These are phyloP conservation scores for Rhodotorula paludigena DNA, from an alignment of 768 basidiomycete species.

Conservation along the genomic window DNA sequence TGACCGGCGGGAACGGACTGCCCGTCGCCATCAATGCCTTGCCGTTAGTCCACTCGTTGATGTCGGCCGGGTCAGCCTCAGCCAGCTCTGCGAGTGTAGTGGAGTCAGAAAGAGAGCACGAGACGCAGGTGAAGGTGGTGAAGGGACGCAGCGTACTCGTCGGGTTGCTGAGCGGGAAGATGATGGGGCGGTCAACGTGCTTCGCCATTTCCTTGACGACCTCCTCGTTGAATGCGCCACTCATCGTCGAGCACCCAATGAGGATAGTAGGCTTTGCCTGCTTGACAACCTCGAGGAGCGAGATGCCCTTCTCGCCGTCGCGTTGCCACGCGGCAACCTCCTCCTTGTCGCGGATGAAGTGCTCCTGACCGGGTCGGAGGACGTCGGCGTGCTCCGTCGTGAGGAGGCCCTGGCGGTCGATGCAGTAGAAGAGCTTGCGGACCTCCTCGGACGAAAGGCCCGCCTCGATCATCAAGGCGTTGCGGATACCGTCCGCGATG, in stretches of 20 bases:
- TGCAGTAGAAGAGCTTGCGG: constrained; percentile 42
- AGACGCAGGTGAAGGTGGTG: neutral
- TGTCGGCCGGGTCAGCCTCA: constrained; percentile 65
- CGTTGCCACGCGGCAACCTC: constrained; percentile 41
- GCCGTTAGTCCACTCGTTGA: constrained; percentile 72
- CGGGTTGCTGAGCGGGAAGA: constrained; percentile 79
- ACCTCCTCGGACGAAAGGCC: constrained; percentile 58
- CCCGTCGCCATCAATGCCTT: constrained; percentile 77
- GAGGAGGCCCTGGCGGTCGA: constrained; percentile 41
- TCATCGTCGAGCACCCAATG: constrained; percentile 75
- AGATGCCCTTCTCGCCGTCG: constrained; percentile 50
- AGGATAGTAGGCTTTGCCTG: constrained; percentile 71
- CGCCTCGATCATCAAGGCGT: constrained; percentile 59
- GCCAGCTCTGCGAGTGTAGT: constrained; percentile 50
- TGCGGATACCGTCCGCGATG: constrained; percentile 68
- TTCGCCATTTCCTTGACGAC: constrained; percentile 56
- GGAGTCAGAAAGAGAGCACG: neutral
- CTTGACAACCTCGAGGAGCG: constrained; percentile 65
- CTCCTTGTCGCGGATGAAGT: constrained; percentile 53
- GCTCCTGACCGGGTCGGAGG: constrained; percentile 51
- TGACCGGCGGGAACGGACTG: constrained; percentile 68
- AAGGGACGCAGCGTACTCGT: constrained; percentile 49
- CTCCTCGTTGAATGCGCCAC: constrained; percentile 71
- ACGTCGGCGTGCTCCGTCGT: constrained; percentile 15
- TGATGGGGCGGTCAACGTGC: constrained; percentile 67